Evolutionary conservation across 768 basidiomycete genomes (phyloP).

Genomic region (Chiua virens): DNA sequence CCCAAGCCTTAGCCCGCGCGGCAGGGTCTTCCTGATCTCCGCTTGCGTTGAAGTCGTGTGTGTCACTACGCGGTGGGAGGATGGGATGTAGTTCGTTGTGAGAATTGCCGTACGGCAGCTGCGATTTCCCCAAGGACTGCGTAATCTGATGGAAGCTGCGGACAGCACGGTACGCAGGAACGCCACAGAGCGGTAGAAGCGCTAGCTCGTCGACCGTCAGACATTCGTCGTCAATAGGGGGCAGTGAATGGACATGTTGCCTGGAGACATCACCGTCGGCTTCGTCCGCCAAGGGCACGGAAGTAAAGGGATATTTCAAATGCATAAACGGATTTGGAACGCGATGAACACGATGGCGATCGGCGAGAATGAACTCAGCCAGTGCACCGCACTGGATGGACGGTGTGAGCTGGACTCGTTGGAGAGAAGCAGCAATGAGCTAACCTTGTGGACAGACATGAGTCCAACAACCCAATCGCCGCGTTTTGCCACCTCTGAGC

Average conservation of each 20-base stretch:
- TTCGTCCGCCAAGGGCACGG: slow-evolving; percentile 12
- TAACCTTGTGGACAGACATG: slow-evolving; percentile 76
- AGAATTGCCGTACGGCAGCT: slow-evolving; percentile 23
- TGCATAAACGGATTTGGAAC: slow-evolving; percentile 61
- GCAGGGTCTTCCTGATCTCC: slow-evolving; percentile 20
- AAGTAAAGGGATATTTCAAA: slow-evolving; percentile 23
- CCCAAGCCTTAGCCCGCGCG: slow-evolving; percentile 4
- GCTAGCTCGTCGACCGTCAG: slow-evolving; percentile 73
- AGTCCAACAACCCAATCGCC: slow-evolving; percentile 90
- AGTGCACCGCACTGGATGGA: slow-evolving; percentile 71
- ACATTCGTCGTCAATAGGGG: slow-evolving; percentile 8
- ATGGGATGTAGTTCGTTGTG: slow-evolving; percentile 30
- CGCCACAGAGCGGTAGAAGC: slow-evolving; percentile 72
- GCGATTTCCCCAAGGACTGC: slow-evolving; percentile 20
- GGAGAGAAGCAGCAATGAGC: slow-evolving; percentile 20
- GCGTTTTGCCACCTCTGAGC: slow-evolving; percentile 49
- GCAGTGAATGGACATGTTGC: slow-evolving; percentile 9
- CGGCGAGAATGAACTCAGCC: slow-evolving; percentile 84
- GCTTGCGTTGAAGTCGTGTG: slow-evolving; percentile 25
- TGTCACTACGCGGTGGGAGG: slow-evolving; percentile 24
- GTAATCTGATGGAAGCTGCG: slow-evolving; percentile 55
- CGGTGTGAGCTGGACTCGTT: slow-evolving; percentile 7
- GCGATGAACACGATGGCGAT: slow-evolving; percentile 73
- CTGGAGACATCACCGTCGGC: slow-evolving; percentile 6
- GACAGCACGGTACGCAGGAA: slow-evolving; percentile 82